A percentile compares a stretch with the other conserved stretches of the same genome.
phyloP scores from a whole-genome alignment of 768 basidiomycete species.

The Paxillus involutus region DNA sequence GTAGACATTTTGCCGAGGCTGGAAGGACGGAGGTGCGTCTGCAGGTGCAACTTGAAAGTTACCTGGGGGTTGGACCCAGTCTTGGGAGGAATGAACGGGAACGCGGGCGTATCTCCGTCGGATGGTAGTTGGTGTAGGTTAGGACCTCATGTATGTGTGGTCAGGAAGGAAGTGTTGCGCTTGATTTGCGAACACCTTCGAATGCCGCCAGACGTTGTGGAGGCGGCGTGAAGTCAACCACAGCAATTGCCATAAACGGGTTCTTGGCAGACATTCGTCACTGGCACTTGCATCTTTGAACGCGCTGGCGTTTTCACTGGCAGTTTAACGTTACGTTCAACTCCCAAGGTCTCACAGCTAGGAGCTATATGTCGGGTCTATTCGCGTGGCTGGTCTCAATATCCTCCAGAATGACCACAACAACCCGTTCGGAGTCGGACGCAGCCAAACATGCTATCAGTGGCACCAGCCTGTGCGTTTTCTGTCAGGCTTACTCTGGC shows the following conservation, averaged over 20 bases:
- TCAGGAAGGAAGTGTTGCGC: background rate
- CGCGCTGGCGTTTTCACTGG: background rate
- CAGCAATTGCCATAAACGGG: constrained; percentile 7
- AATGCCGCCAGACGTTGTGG: background rate
- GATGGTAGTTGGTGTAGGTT: background rate
- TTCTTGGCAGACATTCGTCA: background rate
- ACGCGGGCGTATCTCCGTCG: background rate
- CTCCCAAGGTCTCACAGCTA: too few species aligned
- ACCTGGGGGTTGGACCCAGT: background rate
- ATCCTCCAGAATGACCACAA: background rate
- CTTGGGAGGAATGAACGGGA: background rate
- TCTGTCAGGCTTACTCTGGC: constrained; percentile 43
- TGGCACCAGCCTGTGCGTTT: constrained; percentile 20
- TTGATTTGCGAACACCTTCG: background rate
- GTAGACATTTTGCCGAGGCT: constrained; percentile 25
- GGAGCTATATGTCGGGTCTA: background rate
- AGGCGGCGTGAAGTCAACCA: constrained; percentile 3
- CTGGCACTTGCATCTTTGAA: constrained; percentile 1
- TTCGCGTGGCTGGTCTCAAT: constrained; percentile 13
- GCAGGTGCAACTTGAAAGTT: too few species aligned
- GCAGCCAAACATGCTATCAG: background rate
- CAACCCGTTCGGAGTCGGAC: background rate
- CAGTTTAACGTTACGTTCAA: background rate
- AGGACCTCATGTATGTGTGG: background rate
- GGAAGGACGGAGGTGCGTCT: background rate